Percentiles rank a stretch among this genome's conserved stretches.
Conservation (phyloP, 257 asterid species). For the Rubia yunnanensis region DNA sequence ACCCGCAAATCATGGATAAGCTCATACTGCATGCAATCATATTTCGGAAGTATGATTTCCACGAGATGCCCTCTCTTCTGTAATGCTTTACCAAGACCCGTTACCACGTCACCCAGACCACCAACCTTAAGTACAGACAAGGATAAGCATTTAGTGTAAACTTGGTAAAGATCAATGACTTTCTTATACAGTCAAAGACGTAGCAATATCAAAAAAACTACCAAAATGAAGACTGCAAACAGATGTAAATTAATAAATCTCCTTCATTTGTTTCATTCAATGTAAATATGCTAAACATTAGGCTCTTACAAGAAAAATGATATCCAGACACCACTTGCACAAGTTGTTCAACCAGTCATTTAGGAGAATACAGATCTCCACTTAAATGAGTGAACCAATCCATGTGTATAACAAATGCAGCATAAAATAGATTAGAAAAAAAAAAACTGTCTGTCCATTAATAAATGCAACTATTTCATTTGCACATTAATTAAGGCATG, state of each 20-base stretch:
- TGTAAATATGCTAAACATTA: not conserved
- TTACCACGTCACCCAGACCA: constrained; percentile 94
- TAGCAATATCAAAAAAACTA: not conserved
- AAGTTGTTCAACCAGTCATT: not conserved
- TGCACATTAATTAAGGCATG: too few relatives aligned
- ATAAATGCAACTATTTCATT: too few relatives aligned
- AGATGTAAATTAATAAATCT: not conserved
- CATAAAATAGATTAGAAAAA: too few relatives aligned
- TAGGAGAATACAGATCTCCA: not conserved
- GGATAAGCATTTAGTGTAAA: constrained; percentile 2
- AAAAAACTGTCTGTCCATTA: too few relatives aligned
- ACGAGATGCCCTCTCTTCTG: constrained; percentile 93
- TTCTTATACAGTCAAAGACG: not conserved
- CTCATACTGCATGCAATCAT: constrained; percentile 84
- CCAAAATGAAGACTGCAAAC: not conserved
- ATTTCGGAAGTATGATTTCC: constrained; percentile 85
- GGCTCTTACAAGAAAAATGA: not conserved
- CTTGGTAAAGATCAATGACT: not conserved
- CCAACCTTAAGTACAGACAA: constrained; percentile 56
- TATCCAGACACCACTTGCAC: not conserved
- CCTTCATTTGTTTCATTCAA: not conserved
- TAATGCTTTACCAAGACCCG: constrained; percentile 92
- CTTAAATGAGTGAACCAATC: not conserved
- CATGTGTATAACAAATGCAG: not conserved
- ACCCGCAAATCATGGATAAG: constrained; percentile 63